These are phyloP conservation scores for Monilinia aucupariae DNA, from an alignment of 2,329 filamentous ascomycete species.

Conservation along the genomic window DNA sequence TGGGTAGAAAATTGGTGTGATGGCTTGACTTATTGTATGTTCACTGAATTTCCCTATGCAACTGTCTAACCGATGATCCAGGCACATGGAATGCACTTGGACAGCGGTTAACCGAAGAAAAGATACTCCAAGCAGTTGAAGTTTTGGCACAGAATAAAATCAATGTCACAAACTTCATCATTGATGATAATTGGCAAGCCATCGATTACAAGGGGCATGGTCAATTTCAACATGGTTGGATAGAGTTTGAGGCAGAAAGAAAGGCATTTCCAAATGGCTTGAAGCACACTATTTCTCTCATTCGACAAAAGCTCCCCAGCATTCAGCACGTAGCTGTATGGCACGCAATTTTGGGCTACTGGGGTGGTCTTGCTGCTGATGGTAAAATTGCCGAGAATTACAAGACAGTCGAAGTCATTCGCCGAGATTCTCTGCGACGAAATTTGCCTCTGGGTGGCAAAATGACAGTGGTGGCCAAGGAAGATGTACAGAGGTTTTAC, in stretches of 20 bases:
- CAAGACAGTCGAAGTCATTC: slow-evolving; percentile 60
- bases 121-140: slow-evolving; percentile 70
- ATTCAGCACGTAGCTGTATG: slow-evolving; percentile 86
- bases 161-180: slow-evolving; percentile 78
- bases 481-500: slow-evolving; percentile 74
- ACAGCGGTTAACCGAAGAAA: slow-evolving; percentile 73
- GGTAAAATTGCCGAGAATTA: slow-evolving; percentile 73
- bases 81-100: slow-evolving; percentile 92
- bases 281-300: slow-evolving; percentile 61
- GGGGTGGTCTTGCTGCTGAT: slow-evolving; percentile 76
- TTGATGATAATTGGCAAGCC: slow-evolving; percentile 95
- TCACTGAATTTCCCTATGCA: not conserved
- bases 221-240: slow-evolving; percentile 62
- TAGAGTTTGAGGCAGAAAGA: slow-evolving; percentile 78
- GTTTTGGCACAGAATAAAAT: slow-evolving; percentile 66
- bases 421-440: slow-evolving; percentile 44
- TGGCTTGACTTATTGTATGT: slow-evolving; percentile 74
- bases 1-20: slow-evolving; percentile 92
- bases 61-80: slow-evolving; percentile 28
- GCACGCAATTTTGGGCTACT: slow-evolving; percentile 85
- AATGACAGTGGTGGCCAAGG: slow-evolving; percentile 67
- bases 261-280: slow-evolving; percentile 75
- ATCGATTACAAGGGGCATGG: slow-evolving; percentile 50
- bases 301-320: slow-evolving; percentile 63
- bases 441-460: slow-evolving; percentile 52